phyloP scores from a whole-genome alignment of 352 stramenopile genomes.

The Globisporangium middletonii region DNA sequence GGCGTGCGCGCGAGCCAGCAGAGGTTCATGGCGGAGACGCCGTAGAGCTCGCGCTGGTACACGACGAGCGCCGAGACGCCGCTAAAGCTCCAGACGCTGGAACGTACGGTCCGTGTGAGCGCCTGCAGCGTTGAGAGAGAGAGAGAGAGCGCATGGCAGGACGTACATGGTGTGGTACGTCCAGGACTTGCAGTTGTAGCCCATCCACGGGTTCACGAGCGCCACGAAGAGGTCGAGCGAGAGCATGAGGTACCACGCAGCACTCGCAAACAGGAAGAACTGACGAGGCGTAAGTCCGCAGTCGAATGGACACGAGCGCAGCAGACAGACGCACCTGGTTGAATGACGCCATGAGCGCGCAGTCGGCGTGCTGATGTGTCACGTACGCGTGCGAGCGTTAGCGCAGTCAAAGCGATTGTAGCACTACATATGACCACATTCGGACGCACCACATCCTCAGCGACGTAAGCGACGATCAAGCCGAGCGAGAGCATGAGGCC shows the following conservation, averaged over 20 bases:
- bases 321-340: slow-evolving; percentile 44
- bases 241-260: slow-evolving; percentile 82
- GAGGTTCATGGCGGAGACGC: slow-evolving; percentile 64
- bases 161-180: slow-evolving; percentile 77
- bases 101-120: background rate
- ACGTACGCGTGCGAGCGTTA: background rate
- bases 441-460: slow-evolving; percentile 24
- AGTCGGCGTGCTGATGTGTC: slow-evolving; percentile 21
- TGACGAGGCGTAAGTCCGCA: slow-evolving; percentile 7
- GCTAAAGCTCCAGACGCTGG: slow-evolving; percentile 67
- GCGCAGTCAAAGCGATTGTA: background rate
- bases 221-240: slow-evolving; percentile 77
- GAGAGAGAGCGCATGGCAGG: no score
- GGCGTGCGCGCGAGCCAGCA: slow-evolving; percentile 69
- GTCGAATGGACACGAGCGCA: background rate
- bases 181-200: slow-evolving; percentile 82
- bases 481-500: slow-evolving; percentile 52
- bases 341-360: slow-evolving; percentile 48
- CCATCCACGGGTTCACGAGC: slow-evolving; percentile 86
- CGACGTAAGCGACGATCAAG: slow-evolving; percentile 51
- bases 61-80: slow-evolving; percentile 50
- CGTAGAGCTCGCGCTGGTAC: slow-evolving; percentile 55
- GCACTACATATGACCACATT: background rate
- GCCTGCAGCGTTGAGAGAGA: background rate
- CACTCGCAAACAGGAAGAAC: slow-evolving; percentile 71